Evolutionary conservation across 2,329 filamentous ascomycete species (phyloP), one percentile per base, ranked within the genome.

Genomic region (Penicillium sp.): DNA sequence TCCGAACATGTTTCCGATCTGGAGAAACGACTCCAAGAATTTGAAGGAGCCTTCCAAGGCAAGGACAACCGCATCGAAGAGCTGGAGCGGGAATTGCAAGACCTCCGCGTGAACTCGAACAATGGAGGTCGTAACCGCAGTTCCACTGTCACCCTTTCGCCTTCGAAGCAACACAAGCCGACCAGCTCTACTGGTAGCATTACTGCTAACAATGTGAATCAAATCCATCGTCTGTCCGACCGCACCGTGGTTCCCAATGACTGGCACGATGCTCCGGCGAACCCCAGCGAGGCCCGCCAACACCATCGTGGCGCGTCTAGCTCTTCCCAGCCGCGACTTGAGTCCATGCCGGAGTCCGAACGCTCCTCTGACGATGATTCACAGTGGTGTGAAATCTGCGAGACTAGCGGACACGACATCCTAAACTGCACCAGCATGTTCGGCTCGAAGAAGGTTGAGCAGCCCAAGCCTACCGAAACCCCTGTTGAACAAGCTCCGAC

Each of bases 321-420:
- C 49, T 61, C 67, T 10, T 67, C 68, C 26, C 63, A 66, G 45
- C 63, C 59, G 16, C 71, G 69, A n/a, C 59, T 75, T 19, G 71
- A 71, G 59, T 69, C 67, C 21, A 77, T 73, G 73, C 76, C 69
- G 34, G 76, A 75, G 61, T 70, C 71, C 3, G 75, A 76, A 46
- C 66, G 65, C 28, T 69, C 88, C 72, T 90, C 88, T 19, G 90
- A 88, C 34, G 90, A 92, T 69, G 87, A 86, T 70, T 84, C 82
- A 14, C 82, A 92, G 59, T 96, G 90, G 89, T 97, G 93, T 75
- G 94, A 97, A 76, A 94, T 97, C 58, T 97, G 93, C 76, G 92
- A 97, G 77, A 90, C 90, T 29, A 83, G 85, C 43, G 92, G 93
- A 14, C 93, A 97, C 69, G 93, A 97, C 67, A 96, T 97, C 56